These are phyloP conservation scores for Taiwanofungus camphoratus DNA, from an alignment of 1,284 basidiomycete genomes.

Conservation along the genomic window DNA sequence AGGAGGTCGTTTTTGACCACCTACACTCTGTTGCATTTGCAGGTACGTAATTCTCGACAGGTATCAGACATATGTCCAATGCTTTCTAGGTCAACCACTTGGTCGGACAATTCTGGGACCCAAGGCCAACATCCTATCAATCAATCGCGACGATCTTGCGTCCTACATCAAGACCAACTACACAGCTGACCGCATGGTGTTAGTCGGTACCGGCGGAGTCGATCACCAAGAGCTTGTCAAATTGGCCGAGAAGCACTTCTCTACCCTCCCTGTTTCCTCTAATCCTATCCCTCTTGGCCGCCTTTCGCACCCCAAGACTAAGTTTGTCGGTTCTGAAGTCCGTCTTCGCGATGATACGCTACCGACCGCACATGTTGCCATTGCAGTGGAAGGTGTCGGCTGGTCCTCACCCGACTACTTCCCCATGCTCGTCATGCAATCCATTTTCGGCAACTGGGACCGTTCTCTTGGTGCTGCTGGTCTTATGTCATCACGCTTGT, in stretches of 20 bases:
- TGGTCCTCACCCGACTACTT: slow-evolving; percentile 99
- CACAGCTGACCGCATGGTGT: slow-evolving; percentile 97
- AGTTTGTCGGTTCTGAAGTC: slow-evolving; percentile 94
- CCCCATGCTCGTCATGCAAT: slow-evolving; percentile 98
- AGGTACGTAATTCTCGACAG: slow-evolving; percentile 40
- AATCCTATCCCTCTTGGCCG: slow-evolving; percentile 89
- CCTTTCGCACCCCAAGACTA: slow-evolving; percentile 67
- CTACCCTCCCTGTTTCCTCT: slow-evolving; percentile 79
- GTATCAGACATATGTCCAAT: slow-evolving; percentile 7
- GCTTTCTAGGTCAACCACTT: slow-evolving; percentile 73
- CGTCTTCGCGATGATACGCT: slow-evolving; percentile 92
- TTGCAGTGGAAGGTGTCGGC: slow-evolving; percentile 96
- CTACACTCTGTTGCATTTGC: slow-evolving; percentile 96
- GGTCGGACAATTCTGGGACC: slow-evolving; percentile 98
- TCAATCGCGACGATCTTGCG: slow-evolving; percentile 86
- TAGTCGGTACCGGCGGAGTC: slow-evolving; percentile 95
- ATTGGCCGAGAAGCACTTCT: slow-evolving; percentile 93
- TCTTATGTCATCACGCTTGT: slow-evolving; percentile 87
- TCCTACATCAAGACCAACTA: slow-evolving; percentile 98
- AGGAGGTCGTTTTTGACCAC: slow-evolving; percentile 99
- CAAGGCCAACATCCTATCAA: slow-evolving; percentile 94
- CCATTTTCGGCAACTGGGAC: slow-evolving; percentile 99
- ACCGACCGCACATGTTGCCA: slow-evolving; percentile 88
- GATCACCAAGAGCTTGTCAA: slow-evolving; percentile 92
- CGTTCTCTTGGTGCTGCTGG: slow-evolving; percentile 90